phyloP scores from a whole-genome alignment of 2,329 filamentous ascomycete species.

The Diaporthe batatas region DNA sequence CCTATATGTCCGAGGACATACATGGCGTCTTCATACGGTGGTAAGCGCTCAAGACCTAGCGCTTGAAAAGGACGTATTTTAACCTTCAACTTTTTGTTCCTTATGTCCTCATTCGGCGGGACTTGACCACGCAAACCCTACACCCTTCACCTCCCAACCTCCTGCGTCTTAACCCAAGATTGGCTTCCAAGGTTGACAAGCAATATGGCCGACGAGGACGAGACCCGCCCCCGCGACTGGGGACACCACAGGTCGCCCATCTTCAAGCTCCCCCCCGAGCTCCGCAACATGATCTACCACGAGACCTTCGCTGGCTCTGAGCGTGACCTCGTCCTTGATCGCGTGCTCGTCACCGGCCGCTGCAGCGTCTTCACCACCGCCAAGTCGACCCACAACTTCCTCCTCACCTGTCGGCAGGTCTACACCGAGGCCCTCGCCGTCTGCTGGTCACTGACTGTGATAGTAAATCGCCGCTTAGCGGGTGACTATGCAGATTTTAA shows the following conservation, averaged over 20 bases:
- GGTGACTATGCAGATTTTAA: no score
- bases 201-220: neutral
- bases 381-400: neutral
- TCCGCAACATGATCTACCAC: slow-evolving; percentile 17
- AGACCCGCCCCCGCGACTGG: neutral
- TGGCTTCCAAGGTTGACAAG: neutral
- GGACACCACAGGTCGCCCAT: slow-evolving; percentile 5
- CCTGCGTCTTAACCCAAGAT: no score
- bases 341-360: neutral
- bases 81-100: no score
- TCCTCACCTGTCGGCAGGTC: slow-evolving; percentile 11
- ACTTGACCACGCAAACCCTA: no score
- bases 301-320: slow-evolving; percentile 2
- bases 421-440: slow-evolving; percentile 9
- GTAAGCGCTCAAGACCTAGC: no score
- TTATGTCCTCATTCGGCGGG: no score
- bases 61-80: no score
- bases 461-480: neutral
- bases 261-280: slow-evolving; percentile 25
- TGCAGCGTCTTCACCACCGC: neutral
- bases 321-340: neutral
- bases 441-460: neutral
- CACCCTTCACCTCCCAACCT: no score
- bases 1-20: no score
- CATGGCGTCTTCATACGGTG: no score